phyloP scores from a whole-genome alignment of 495 filamentous ascomycete genomes.

The Penicillium flavigenum region DNA sequence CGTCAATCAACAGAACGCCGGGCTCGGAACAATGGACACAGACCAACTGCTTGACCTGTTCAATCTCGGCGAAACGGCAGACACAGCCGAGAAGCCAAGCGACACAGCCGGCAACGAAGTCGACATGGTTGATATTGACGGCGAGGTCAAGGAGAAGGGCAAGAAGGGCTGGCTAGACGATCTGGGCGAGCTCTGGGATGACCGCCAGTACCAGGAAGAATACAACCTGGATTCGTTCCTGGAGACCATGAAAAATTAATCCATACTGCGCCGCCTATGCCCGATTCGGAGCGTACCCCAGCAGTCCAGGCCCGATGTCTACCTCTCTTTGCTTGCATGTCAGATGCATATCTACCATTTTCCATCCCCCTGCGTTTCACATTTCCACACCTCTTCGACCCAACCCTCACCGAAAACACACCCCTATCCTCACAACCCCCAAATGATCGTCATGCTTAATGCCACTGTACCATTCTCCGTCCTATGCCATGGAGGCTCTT shows the following conservation, averaged over 20 bases:
- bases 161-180: slow-evolving; percentile 96
- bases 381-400: neutral
- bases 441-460: slow-evolving; percentile 17
- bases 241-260: slow-evolving; percentile 73
- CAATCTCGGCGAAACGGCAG: slow-evolving; percentile 79
- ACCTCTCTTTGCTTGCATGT: neutral
- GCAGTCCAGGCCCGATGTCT: neutral
- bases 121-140: slow-evolving; percentile 91
- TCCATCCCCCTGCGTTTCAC: neutral
- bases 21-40: slow-evolving; percentile 93
- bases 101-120: slow-evolving; percentile 64
- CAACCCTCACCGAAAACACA: neutral
- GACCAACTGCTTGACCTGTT: slow-evolving; percentile 97
- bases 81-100: slow-evolving; percentile 62
- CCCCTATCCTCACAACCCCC: neutral
- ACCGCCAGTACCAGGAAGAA: slow-evolving; percentile 93
- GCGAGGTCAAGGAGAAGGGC: slow-evolving; percentile 89
- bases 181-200: slow-evolving; percentile 94
- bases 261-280: neutral
- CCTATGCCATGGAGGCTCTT: slow-evolving; percentile 11
- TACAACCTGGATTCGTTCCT: slow-evolving; percentile 93
- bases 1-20: slow-evolving; percentile 98
- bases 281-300: neutral
- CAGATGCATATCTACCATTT: neutral
- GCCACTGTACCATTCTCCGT: slow-evolving; percentile 13